Percentiles rank a stretch among this genome's conserved stretches.
These are phyloP conservation scores for Coemansia sp. DNA, from an alignment of 192 early-diverging fungal genomes.

Conservation along the genomic window DNA sequence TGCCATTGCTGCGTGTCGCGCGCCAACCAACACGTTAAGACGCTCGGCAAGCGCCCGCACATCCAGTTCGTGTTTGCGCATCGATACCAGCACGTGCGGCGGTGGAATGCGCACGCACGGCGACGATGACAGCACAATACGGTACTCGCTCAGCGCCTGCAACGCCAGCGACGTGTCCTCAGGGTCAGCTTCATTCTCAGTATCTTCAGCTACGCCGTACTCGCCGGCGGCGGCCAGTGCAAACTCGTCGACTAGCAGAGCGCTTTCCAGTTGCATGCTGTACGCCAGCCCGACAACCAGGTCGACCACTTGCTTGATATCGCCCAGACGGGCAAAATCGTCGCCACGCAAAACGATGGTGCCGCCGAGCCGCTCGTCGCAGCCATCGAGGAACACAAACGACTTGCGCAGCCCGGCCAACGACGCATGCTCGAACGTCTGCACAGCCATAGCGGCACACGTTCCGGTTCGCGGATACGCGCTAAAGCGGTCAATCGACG, in stretches of 20 bases:
- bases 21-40: slow-evolving; percentile 29
- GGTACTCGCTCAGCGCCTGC: slow-evolving; percentile 60
- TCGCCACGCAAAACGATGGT: slow-evolving; percentile 91
- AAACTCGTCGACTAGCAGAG: slow-evolving; percentile 75
- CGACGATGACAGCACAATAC: slow-evolving; percentile 81
- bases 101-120: slow-evolving; percentile 83
- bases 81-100: slow-evolving; percentile 72
- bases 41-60: slow-evolving; percentile 27
- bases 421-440: slow-evolving; percentile 77
- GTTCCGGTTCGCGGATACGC: slow-evolving; percentile 70
- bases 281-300: slow-evolving; percentile 85
- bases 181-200: not conserved
- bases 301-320: slow-evolving; percentile 79
- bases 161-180: slow-evolving; percentile 29
- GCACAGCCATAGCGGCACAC: slow-evolving; percentile 72
- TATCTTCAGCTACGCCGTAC: slow-evolving; percentile 11
- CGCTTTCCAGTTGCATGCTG: slow-evolving; percentile 84
- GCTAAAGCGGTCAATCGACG: slow-evolving; percentile 78
- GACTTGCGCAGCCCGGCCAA: slow-evolving; percentile 82
- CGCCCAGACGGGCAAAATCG: slow-evolving; percentile 57
- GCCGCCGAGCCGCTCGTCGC: slow-evolving; percentile 72
- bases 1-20: slow-evolving; percentile 6
- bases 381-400: slow-evolving; percentile 88
- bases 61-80: slow-evolving; percentile 60
- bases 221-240: slow-evolving; percentile 54